Evolutionary conservation across 495 filamentous ascomycete species (phyloP).

Genomic region (Penicillium verhagenii): DNA sequence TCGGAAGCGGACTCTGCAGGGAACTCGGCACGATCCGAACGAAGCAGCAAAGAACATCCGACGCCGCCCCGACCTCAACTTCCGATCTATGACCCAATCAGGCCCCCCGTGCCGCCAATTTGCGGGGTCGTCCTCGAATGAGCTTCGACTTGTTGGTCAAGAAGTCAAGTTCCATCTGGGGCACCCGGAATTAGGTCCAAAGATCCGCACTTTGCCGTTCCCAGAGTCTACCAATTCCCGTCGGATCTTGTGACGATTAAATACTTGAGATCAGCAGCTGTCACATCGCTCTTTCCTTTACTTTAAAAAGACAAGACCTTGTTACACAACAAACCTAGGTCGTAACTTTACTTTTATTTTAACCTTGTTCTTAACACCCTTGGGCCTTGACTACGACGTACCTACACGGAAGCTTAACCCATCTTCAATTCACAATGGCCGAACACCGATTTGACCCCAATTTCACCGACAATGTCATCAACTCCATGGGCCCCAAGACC

Average conservation of each 20-base stretch:
- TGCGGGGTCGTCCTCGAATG: slow-evolving; percentile 28
- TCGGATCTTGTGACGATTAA: slow-evolving; percentile 2
- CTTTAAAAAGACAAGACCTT: background rate
- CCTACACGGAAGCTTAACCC: background rate
- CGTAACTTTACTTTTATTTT: background rate
- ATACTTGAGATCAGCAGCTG: background rate
- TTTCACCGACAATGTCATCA: slow-evolving; percentile 69
- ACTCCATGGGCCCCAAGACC: slow-evolving; percentile 67
- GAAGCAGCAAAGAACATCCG: slow-evolving; percentile 9
- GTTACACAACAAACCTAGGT: background rate
- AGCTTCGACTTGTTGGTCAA: slow-evolving; percentile 24
- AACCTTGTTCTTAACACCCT: background rate
- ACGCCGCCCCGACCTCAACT: slow-evolving; percentile 4
- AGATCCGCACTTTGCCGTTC: background rate
- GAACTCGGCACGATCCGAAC: slow-evolving; percentile 15
- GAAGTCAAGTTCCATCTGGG: slow-evolving; percentile 14
- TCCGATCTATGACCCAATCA: too few species aligned
- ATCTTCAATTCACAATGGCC: slow-evolving; percentile 27
- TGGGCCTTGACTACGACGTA: background rate
- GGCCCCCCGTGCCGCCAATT: slow-evolving; percentile 7
- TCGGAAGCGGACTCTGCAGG: slow-evolving; percentile 17
- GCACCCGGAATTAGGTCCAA: slow-evolving; percentile 4
- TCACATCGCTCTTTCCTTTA: background rate
- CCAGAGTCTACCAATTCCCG: background rate
- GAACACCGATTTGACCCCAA: slow-evolving; percentile 51